These are phyloP conservation scores for Blastocystis hominis DNA, from an alignment of 352 stramenopile genomes.

Conservation along the genomic window DNA sequence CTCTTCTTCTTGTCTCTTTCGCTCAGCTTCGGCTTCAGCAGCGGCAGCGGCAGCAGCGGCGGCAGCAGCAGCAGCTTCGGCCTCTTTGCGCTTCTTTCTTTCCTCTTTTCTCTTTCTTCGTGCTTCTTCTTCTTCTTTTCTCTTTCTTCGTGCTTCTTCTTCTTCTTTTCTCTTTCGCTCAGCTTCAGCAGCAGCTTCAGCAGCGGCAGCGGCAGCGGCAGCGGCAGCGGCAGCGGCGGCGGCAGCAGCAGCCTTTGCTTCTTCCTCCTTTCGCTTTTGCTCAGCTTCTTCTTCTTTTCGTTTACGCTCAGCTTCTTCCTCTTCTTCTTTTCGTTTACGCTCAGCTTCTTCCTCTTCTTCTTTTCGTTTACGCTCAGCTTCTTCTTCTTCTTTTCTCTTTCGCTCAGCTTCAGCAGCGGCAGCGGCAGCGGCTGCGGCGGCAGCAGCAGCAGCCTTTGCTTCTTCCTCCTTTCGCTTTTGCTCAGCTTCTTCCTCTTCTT, in stretches of 20 bases:
- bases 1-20: background rate
- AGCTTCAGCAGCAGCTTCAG: background rate
- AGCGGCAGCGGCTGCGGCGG: too few species aligned
- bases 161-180: background rate
- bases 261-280: background rate
- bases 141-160: background rate
- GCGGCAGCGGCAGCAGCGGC: background rate
- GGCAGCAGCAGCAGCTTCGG: background rate
- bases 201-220: too few species aligned
- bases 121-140: slow-evolving; percentile 11
- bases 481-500: too few species aligned
- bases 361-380: too few species aligned
- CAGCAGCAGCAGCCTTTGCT: too few species aligned
- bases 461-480: too few species aligned
- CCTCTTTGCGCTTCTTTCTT: background rate
- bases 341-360: background rate
- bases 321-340: background rate
- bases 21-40: background rate
- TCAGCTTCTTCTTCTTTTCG: slow-evolving; percentile 1
- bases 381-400: too few species aligned
- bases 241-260: background rate
- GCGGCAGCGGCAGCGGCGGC: too few species aligned
- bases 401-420: too few species aligned
- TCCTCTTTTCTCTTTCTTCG: background rate
- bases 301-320: background rate